Base-by-base conservation (phyloP, 2,329 filamentous ascomycete species). In the Fusarium abutilonis region DNA sequence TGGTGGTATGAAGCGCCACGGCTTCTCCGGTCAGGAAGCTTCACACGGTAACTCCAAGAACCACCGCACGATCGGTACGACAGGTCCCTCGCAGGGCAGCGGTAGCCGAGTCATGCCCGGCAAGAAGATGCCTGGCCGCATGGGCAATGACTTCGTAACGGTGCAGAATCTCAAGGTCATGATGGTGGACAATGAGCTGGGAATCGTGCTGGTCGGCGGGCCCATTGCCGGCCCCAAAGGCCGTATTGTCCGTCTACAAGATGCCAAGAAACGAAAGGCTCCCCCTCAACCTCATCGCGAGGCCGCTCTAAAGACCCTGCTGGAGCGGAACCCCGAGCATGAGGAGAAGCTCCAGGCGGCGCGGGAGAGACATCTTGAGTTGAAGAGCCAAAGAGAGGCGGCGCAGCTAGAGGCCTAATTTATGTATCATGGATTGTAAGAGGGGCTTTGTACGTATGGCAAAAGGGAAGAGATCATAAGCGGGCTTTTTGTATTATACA, bases 1-100 rank as follows among this genome's bases (percentile, higher is more conserved):
- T 9, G 95, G 95, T 84, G 95, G 92, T 67, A 99, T 99, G 95
- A 99, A 99, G 87, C 85, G 91, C 69, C 91, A 94, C 80, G 93
- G 93, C 31, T 98, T 95, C 78, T 77, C 82, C 28, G 95, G 95
- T 70, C 95, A 99, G 81, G 90, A 88, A 68, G 91, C 92, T 54
- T 93, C 89, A 70, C 95, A 99, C 85, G 95, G 95, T 84, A 94
- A 96, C 79, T 97, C 93, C 73, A 88, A 93, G 80, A 93, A 92
- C 73, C 95, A 99, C 83, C 86, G 95, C 73, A 91, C 91, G 26
- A 91, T 97, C 80, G 95, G 95, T 82, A 94, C 92, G 31, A 85
- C 89, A 8, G 95, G 95, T 75, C 92, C 90, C 58, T 91, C 90
- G 69, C 95, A 99, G 78, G 95, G 95, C 65, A 89, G 90, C 74